These are phyloP conservation scores for Coffea humblotiana DNA, from an alignment of 305 asterid genomes.

Conservation along the genomic window DNA sequence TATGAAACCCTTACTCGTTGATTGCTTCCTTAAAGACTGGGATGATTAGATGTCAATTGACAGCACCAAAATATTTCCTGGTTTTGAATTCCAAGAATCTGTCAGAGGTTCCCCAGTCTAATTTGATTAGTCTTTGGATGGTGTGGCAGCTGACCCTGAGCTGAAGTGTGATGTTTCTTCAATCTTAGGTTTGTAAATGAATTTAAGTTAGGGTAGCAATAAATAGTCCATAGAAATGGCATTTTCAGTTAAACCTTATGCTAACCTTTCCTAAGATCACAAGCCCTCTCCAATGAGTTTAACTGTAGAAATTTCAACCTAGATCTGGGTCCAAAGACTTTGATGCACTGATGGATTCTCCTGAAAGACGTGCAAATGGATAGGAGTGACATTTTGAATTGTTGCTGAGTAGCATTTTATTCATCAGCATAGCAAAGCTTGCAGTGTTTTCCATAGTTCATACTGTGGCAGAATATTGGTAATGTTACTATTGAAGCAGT, in stretches of 20 bases:
- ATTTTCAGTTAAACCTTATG: background rate
- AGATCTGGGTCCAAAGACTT: background rate
- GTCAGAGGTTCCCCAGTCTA: background rate
- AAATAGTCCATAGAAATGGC: background rate
- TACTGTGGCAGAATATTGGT: slow-evolving; percentile 4
- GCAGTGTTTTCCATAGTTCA: slow-evolving; percentile 13
- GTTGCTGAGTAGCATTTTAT: background rate
- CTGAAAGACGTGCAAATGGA: background rate
- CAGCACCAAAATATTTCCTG: background rate
- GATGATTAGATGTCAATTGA: no score
- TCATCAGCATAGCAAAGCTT: slow-evolving; percentile 14
- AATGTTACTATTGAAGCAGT: slow-evolving; percentile 9
- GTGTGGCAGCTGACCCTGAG: background rate
- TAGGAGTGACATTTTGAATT: background rate
- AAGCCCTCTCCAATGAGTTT: background rate
- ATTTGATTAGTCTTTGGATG: background rate
- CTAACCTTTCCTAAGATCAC: background rate
- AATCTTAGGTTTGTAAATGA: background rate
- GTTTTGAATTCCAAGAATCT: background rate
- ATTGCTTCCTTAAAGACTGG: background rate
- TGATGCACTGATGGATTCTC: background rate
- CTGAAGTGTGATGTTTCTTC: background rate
- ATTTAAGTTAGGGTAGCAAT: background rate
- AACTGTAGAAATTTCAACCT: background rate
- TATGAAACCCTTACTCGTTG: background rate